Conservation (phyloP, 2,329 filamentous ascomycete genomes). For the Nemania sp. region DNA sequence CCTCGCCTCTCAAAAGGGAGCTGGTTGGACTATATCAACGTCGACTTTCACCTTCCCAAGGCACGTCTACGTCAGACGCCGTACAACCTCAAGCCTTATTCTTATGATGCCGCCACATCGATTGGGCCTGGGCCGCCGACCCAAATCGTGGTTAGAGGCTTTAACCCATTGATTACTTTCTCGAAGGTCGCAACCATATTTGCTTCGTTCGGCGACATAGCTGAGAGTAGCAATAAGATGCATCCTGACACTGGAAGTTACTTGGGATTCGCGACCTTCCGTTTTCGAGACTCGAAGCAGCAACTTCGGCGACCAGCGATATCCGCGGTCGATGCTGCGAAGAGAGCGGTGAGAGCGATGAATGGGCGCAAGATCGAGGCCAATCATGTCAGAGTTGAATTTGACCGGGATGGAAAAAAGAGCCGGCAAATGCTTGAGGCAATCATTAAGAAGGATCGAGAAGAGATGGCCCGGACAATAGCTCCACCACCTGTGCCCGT, state of each 20-base stretch:
- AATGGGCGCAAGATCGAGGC: slow-evolving; percentile 84
- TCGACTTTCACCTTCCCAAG: slow-evolving; percentile 77
- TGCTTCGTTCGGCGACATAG: slow-evolving; percentile 85
- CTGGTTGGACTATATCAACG: slow-evolving; percentile 74
- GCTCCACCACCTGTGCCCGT: slow-evolving; percentile 43
- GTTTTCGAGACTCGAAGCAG: slow-evolving; percentile 80
- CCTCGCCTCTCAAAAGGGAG: slow-evolving; percentile 82
- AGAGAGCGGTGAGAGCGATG: slow-evolving; percentile 80
- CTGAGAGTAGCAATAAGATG: slow-evolving; percentile 91
- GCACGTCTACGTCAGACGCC: slow-evolving; percentile 77
- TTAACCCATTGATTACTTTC: slow-evolving; percentile 88
- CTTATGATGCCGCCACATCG: slow-evolving; percentile 84
- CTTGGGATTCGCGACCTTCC: slow-evolving; percentile 91
- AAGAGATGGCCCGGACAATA: slow-evolving; percentile 61
- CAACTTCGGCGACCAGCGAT: slow-evolving; percentile 64
- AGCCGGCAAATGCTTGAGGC: slow-evolving; percentile 83
- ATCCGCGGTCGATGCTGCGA: slow-evolving; percentile 83
- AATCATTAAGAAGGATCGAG: slow-evolving; percentile 75
- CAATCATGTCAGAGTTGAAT: slow-evolving; percentile 81
- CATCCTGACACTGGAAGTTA: slow-evolving; percentile 95
- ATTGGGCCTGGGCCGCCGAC: slow-evolving; percentile 90
- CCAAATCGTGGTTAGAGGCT: slow-evolving; percentile 94
- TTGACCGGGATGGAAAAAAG: slow-evolving; percentile 88
- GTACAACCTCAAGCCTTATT: slow-evolving; percentile 84
- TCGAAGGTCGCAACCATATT: slow-evolving; percentile 81